A percentile compares a stretch with the other conserved stretches of the same genome.
Conservation (phyloP, 148 eudicot genomes). For the Simmondsia chinensis region DNA sequence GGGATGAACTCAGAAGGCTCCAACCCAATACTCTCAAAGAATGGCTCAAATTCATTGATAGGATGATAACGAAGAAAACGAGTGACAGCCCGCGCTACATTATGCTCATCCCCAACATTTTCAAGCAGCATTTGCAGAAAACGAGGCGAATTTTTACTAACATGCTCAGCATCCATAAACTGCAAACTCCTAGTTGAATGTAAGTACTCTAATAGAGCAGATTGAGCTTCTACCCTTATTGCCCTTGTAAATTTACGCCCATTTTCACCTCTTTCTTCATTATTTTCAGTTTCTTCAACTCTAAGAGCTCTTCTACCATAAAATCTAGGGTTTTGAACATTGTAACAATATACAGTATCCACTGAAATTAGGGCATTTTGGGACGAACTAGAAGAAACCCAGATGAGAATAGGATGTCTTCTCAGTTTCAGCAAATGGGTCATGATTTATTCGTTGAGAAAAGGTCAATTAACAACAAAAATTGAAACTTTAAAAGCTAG, state of each 20-base stretch:
- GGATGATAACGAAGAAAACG: slow-evolving; percentile 61
- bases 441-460: slow-evolving; percentile 19
- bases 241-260: slow-evolving; percentile 4
- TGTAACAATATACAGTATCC: slow-evolving; percentile 14
- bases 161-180: slow-evolving; percentile 52
- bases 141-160: slow-evolving; percentile 43
- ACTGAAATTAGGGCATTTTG: slow-evolving; percentile 13
- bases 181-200: slow-evolving; percentile 53
- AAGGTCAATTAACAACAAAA: background rate
- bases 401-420: slow-evolving; percentile 17
- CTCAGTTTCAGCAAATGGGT: slow-evolving; percentile 29
- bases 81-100: slow-evolving; percentile 20
- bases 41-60: slow-evolving; percentile 71
- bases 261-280: slow-evolving; percentile 3
- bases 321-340: slow-evolving; percentile 24
- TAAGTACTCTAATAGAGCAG: slow-evolving; percentile 58
- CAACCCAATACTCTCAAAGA: slow-evolving; percentile 82
- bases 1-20: slow-evolving; percentile 30
- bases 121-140: slow-evolving; percentile 37
- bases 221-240: slow-evolving; percentile 32
- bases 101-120: slow-evolving; percentile 19
- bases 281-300: slow-evolving; percentile 7
- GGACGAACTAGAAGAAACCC: slow-evolving; percentile 24
- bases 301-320: slow-evolving; percentile 10
- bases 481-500: background rate